Evolutionary conservation across 805 yeast species (phyloP), one percentile per base, ranked within the genome.

Genomic region (Metschnikowia arizonensis): DNA sequence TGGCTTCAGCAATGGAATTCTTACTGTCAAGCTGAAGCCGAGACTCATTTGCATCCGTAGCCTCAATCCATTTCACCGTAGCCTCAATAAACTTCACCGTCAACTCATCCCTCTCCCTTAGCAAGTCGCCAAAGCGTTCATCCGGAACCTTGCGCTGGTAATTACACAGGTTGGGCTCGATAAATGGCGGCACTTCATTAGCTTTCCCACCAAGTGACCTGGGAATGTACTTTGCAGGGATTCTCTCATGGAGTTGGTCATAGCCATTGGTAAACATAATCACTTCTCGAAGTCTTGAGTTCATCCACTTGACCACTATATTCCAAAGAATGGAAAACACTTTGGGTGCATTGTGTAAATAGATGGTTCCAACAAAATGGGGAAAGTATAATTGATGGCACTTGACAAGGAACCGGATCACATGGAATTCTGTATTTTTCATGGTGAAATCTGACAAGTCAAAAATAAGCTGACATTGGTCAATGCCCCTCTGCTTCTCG

Each of bases 41-140:
- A 3, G 52, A 47, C 11, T 45, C 54, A 21, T 42, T 41, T 5
- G 42, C 28, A 5, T 41, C 36, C 2, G 40, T 2, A 5, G 52
- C 44, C 35, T 50, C 52, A 14, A 50, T 33, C 54, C 54, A 50
- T 21, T 39, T 41, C 23, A 49, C 42, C 8, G 54, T 50, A n/a
- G 50, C 34, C 19, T 48, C 52, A 25, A 50, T 46, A 18, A 45
- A 46, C 26, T 24, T 11, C 12, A 50, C 40, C 5, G 47, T 43
- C 40, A 48, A 37, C 17, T 48, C 50, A 33, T 50, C 54, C 12
- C 54, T 43, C 31, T 50, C 47, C 19, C 29, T 35, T 19, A 40
- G 29, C 24, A 50, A 42, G 14, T 40, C 35, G 24, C 33, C 42
- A 7, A 42, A 49, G 14, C 31, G 26, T 12, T 36, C 48, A 19